Evolutionary conservation across 139 green algal genomes (phyloP), one percentile per base, ranked within the genome.

Genomic region (Auxenochlorella pyrenoidosa): DNA sequence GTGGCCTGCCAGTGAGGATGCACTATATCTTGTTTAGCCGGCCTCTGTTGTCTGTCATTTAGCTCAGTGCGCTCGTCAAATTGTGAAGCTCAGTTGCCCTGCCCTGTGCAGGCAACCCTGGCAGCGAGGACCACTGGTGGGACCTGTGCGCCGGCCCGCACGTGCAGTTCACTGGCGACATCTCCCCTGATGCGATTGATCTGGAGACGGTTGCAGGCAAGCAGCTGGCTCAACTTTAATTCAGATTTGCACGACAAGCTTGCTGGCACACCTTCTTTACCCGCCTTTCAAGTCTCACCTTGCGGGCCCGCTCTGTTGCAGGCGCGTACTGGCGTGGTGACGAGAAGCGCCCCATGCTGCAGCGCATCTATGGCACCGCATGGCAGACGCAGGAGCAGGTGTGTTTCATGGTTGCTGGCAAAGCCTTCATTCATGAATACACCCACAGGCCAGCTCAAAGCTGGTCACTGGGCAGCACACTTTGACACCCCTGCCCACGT

Each of bases 121-220:
- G 84, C 8, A 91, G 96, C 47, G 89, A 93, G 60, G 93, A 94
- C 22, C 90, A 95, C 88, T 96, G 95, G 96, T 99, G 97, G 97
- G 97, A 99, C 91, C 89, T 99, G 83, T 99, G 97, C 89, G 97
- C 96, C 3, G 97, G 97, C 5, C 97, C 97, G 1, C 97, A 99
- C 88, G 96, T 99, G 24, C 85, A 93, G 28, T 85, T 63, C 79
- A 99, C 97, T 0, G 92, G 93, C 2, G 88, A 95, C 41, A 96
- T 99, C 40, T 91, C 95, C 40, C 83, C 93, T 10, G 93, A 96
- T 22, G 97, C 94, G 0, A 91, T 99, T 38, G 93, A 98, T 78
- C 93, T 99, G 82, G 97, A 99, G 92, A 94, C 81, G 24, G 92
- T 99, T 28, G 96, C 97, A 80, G 97, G 96, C 86, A 91, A 41